phyloP scores from a whole-genome alignment of 2,329 filamentous ascomycete species.

The Hypocreales sp. region DNA sequence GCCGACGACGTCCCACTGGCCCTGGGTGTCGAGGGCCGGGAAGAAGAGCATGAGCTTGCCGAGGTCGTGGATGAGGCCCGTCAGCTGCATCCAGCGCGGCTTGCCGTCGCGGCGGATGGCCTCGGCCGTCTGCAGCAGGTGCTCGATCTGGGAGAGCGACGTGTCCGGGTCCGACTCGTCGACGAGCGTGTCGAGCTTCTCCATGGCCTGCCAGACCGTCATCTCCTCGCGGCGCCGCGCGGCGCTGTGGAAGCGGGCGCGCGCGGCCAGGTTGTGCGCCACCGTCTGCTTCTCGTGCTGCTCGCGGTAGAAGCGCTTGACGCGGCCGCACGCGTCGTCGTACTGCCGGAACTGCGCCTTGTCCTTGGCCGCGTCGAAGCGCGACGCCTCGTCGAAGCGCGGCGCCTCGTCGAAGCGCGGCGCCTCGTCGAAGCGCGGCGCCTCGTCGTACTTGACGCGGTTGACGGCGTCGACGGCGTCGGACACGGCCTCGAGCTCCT shows the following conservation, averaged over 20 bases:
- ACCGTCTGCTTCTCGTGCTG: slow-evolving; percentile 60
- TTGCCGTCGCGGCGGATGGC: slow-evolving; percentile 76
- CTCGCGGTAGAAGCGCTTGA: slow-evolving; percentile 74
- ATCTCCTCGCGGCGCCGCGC: slow-evolving; percentile 51
- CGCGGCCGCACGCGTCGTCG: slow-evolving; percentile 65
- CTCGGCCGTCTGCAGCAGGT: slow-evolving; percentile 77
- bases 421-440: too few species aligned
- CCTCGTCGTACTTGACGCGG: slow-evolving; percentile 29
- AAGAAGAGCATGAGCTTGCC: slow-evolving; percentile 72
- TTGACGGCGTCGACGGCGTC: slow-evolving; percentile 36
- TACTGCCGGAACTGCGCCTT: slow-evolving; percentile 73
- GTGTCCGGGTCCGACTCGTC: slow-evolving; percentile 89
- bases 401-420: too few species aligned
- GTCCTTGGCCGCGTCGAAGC: slow-evolving; percentile 63
- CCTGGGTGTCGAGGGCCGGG: slow-evolving; percentile 46
- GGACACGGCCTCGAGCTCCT: slow-evolving; percentile 31
- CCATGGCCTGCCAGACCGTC: slow-evolving; percentile 83
- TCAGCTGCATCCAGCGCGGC: slow-evolving; percentile 69
- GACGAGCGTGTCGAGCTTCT: slow-evolving; percentile 81
- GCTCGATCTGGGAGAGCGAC: slow-evolving; percentile 73
- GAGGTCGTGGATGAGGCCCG: slow-evolving; percentile 63
- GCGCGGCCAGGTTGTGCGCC: slow-evolving; percentile 71
- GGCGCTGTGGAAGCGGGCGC: slow-evolving; percentile 40
- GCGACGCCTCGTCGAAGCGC: too few species aligned
- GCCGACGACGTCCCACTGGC: slow-evolving; percentile 88